Percentiles rank a stretch among this genome's conserved stretches.
phyloP scores from a whole-genome alignment of 306 rosid species.

The Mimosa bimucronata region DNA sequence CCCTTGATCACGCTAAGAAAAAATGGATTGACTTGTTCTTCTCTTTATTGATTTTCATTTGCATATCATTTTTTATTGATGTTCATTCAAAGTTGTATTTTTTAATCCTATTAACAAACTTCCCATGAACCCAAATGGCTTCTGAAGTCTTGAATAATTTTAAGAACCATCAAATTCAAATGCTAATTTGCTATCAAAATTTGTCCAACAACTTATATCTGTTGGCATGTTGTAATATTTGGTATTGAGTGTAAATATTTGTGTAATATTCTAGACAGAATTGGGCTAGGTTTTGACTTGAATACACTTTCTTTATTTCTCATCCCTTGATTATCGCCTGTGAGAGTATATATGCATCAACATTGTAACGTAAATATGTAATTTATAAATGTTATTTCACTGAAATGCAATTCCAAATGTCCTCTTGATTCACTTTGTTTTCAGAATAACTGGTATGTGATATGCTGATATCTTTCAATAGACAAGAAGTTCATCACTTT shows the following conservation, averaged over 20 bases:
- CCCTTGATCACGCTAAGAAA: background rate
- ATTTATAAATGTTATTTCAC: no score
- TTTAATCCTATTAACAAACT: background rate
- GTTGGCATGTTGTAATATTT: background rate
- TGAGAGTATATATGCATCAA: background rate
- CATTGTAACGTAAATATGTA: background rate
- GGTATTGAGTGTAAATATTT: background rate
- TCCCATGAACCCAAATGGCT: conserved; percentile 14
- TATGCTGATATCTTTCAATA: no score
- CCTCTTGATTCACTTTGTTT: no score
- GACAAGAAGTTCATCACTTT: no score
- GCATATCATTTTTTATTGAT: conserved; percentile 25
- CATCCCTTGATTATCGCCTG: background rate
- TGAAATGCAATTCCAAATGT: no score
- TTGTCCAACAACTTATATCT: background rate
- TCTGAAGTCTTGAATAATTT: conserved; percentile 33
- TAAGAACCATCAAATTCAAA: conserved; percentile 19
- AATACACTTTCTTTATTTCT: background rate
- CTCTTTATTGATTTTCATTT: conserved; percentile 13
- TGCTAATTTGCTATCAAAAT: conserved; percentile 10
- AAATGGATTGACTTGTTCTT: background rate
- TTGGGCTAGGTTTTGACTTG: background rate
- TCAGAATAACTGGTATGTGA: no score
- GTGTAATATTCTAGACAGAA: background rate
- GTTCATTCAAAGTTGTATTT: background rate